Evolutionary conservation across 495 filamentous ascomycete genomes (phyloP), one percentile per base, ranked within the genome.

Genomic region (Friedmanniomyces endolithicus): DNA sequence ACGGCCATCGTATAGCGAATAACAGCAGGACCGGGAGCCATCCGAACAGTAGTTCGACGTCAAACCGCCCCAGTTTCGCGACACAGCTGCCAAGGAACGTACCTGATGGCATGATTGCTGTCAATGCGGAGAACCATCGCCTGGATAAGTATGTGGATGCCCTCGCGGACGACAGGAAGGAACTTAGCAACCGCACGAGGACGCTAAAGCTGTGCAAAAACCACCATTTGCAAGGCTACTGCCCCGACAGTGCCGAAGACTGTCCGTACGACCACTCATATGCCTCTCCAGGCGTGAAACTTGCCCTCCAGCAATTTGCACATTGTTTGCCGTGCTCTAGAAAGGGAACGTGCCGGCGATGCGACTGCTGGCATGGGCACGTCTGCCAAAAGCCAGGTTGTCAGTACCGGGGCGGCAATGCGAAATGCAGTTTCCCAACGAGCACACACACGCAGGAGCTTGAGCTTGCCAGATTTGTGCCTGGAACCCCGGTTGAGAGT

Each of bases 181-280:
- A 37, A 11, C 67, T 63, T 51, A 59, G 57, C 19, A 46, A 34
- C 12, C 64, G 61, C 40, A 61, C 58, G 23, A 44, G 51, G 1
- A 56, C 25, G 4, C 50, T 56, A 16, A 68, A 68, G 41, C 56
- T 64, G 2, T 68, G 66, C 52, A 66, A 68, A 50, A 55, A 47
- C 46, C 58, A 56, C 48, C 60, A 66, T 25, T 29, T 68, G 2
- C 35, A 52, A 27, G 35, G 46, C 31, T 27, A 23, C 1, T 68
- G 65, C 49, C 39, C 46, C 9, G 23, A 54, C 1, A 55, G 52
- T 17, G 49, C 40, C 22, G 46, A 47, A 23, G 37, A 41, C 4
- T 68, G 65, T 46, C 46, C 43, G 1, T 66, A 51, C 60, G 62
- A 66, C 39, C 65, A 68, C 48, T 37, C 29, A 6, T 50, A 52